phyloP scores from a whole-genome alignment of 768 basidiomycete species.

The Tubosaeta brunneosetosa region DNA sequence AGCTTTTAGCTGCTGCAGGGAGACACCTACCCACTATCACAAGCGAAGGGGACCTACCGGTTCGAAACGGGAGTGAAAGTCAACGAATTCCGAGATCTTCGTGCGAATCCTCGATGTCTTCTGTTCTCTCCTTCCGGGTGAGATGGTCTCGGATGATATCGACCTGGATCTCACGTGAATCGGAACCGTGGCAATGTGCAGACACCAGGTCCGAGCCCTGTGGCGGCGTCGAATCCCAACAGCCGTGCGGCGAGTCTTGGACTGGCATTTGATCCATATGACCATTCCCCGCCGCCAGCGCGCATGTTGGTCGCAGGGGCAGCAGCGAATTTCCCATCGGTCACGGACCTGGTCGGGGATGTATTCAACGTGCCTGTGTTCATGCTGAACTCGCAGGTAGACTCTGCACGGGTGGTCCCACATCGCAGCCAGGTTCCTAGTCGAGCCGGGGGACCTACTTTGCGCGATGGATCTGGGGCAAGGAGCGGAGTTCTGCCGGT shows the following conservation, averaged over 20 bases:
- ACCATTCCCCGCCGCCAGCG: conserved; percentile 57
- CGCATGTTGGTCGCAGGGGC: conserved; percentile 72
- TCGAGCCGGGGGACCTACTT: conserved; percentile 70
- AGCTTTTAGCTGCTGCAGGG: conserved; percentile 85
- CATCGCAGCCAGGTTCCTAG: conserved; percentile 70
- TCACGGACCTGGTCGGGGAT: conserved; percentile 76
- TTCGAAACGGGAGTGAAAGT: conserved; percentile 89
- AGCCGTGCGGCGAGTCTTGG: conserved; percentile 44
- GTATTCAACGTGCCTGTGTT: conserved; percentile 80
- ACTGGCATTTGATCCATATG: conserved; percentile 76
- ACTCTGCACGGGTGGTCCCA: conserved; percentile 63
- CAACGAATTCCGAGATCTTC: conserved; percentile 81
- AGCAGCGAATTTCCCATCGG: conserved; percentile 78
- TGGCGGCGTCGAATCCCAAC: conserved; percentile 13
- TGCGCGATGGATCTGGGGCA: conserved; percentile 84
- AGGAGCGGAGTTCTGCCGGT: conserved; percentile 40
- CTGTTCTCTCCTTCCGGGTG: conserved; percentile 76
- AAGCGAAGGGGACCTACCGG: conserved; percentile 80
- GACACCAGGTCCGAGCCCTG: conserved; percentile 26
- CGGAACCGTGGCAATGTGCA: conserved; percentile 32
- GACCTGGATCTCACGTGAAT: conserved; percentile 44
- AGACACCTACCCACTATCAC: conserved; percentile 69
- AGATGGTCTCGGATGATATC: conserved; percentile 74
- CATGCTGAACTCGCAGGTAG: conserved; percentile 70
- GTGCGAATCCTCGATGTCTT: conserved; percentile 84